These are phyloP conservation scores for Colletotrichum lentis DNA, from an alignment of 2,329 filamentous ascomycete genomes.

Conservation along the genomic window DNA sequence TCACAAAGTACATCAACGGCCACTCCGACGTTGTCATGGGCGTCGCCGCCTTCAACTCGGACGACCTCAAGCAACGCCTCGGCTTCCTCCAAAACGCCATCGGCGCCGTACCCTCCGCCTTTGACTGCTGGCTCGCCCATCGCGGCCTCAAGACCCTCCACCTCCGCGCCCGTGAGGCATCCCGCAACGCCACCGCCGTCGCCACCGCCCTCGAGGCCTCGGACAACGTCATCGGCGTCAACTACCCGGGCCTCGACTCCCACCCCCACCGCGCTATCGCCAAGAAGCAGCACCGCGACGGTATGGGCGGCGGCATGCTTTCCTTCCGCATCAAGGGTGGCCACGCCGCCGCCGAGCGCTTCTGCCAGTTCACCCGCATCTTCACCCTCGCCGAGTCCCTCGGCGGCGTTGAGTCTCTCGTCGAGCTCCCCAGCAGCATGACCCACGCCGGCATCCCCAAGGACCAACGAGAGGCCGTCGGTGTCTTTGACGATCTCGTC, in stretches of 20 bases:
- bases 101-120: constrained; percentile 90
- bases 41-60: constrained; percentile 91
- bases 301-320: constrained; percentile 95
- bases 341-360: constrained; percentile 83
- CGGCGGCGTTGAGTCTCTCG: constrained; percentile 89
- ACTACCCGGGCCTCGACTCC: constrained; percentile 91
- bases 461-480: constrained; percentile 88
- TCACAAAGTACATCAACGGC: constrained; percentile 99
- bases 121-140: constrained; percentile 98
- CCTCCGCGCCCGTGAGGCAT: constrained; percentile 86
- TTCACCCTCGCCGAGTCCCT: constrained; percentile 94
- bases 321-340: constrained; percentile 94
- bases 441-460: constrained; percentile 94
- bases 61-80: constrained; percentile 77
- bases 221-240: constrained; percentile 84
- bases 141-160: constrained; percentile 96
- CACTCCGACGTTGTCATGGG: constrained; percentile 98
- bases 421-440: constrained; percentile 94
- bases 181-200: constrained; percentile 79
- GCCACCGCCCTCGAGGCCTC: constrained; percentile 80
- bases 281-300: constrained; percentile 88
- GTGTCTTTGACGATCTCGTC: constrained; percentile 94
- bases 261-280: constrained; percentile 89
- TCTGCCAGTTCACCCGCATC: constrained; percentile 88
- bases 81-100: constrained; percentile 97